These are phyloP conservation scores for Silene vulgaris DNA, from an alignment of 179 eudicot species.

Conservation along the genomic window DNA sequence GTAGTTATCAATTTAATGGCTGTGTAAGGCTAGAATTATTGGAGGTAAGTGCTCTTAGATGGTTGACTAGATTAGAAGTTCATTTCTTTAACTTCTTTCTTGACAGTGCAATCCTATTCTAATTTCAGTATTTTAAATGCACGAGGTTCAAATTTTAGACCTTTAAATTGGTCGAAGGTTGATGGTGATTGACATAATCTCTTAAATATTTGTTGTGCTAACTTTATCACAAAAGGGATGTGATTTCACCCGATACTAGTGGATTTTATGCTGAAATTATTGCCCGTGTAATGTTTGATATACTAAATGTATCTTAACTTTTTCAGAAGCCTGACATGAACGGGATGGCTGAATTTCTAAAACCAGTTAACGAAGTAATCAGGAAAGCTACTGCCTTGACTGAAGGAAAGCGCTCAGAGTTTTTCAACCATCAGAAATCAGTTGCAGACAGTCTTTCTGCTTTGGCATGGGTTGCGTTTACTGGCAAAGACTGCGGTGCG, in stretches of 20 bases:
- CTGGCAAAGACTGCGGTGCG: conserved; percentile 95
- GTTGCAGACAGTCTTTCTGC: conserved; percentile 84
- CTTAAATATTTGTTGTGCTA: neutral
- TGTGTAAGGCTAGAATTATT: too few relatives aligned
- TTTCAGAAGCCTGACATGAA: conserved; percentile 86
- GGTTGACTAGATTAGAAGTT: neutral
- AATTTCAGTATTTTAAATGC: too few relatives aligned
- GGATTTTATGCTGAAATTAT: neutral
- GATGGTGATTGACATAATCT: too few relatives aligned
- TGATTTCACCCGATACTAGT: too few relatives aligned
- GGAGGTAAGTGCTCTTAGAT: neutral
- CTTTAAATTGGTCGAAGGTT: too few relatives aligned
- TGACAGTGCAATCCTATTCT: too few relatives aligned
- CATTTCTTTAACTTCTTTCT: too few relatives aligned
- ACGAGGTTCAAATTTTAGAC: too few relatives aligned
- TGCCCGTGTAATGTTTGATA: neutral
- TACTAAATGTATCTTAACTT: neutral
- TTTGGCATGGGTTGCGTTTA: conserved; percentile 84
- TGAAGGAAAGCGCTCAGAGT: conserved; percentile 72
- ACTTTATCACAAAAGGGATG: neutral
- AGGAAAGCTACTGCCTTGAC: conserved; percentile 64
- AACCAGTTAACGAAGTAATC: conserved; percentile 75
- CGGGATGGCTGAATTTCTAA: conserved; percentile 70
- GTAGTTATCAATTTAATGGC: too few relatives aligned
- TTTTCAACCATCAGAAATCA: conserved; percentile 76